A percentile compares a stretch with the other conserved stretches of the same genome.
Conservation (phyloP, 257 asterid species). For the Prunella vulgaris region DNA sequence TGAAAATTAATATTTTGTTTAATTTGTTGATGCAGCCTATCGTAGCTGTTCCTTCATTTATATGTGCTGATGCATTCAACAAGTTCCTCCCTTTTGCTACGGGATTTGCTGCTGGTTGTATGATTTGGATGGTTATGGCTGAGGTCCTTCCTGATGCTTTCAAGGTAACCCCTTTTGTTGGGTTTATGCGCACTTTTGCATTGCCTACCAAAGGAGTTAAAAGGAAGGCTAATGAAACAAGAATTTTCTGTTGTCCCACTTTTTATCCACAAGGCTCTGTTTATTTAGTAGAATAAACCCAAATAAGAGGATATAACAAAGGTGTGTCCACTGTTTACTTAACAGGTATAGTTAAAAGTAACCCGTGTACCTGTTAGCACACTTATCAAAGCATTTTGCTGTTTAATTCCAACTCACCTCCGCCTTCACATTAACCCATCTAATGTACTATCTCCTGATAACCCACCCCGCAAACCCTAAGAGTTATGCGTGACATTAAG, state of each 20-base stretch:
- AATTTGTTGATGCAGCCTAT: constrained; percentile 68
- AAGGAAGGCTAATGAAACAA: background rate
- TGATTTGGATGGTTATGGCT: constrained; percentile 98
- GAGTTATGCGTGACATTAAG: background rate
- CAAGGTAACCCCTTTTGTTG: constrained; percentile 47
- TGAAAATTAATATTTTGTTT: constrained; percentile 22
- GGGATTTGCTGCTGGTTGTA: constrained; percentile 99
- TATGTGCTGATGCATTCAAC: constrained; percentile 94
- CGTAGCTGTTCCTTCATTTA: constrained; percentile 94
- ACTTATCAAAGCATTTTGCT: too few species aligned
- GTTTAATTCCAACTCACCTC: too few species aligned
- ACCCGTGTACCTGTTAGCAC: too few species aligned
- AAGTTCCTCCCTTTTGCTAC: constrained; percentile 96
- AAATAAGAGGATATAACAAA: too few species aligned
- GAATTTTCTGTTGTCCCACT: background rate
- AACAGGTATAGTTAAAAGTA: too few species aligned
- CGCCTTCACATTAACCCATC: too few species aligned
- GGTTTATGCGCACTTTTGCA: background rate
- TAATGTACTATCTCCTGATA: too few species aligned
- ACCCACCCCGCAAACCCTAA: too few species aligned
- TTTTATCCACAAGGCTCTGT: too few species aligned
- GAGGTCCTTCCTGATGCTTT: constrained; percentile 98
- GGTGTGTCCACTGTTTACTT: too few species aligned
- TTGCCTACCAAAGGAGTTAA: background rate
- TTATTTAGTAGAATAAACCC: too few species aligned